phyloP scores from a whole-genome alignment of 768 basidiomycete species.

The Trametes punicea region DNA sequence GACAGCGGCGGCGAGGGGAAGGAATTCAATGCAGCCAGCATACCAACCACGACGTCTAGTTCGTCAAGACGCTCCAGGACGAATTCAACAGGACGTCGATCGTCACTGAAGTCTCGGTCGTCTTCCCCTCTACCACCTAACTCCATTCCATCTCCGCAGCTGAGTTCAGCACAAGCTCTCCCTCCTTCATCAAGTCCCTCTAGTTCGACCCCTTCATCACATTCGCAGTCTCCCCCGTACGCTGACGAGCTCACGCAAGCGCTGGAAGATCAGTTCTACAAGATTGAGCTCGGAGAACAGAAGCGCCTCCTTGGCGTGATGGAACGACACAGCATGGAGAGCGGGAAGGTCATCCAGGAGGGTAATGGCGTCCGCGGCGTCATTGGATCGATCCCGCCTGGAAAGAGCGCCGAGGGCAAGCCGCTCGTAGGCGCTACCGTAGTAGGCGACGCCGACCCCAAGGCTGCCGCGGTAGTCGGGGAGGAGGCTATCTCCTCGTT shows the following conservation, averaged over 20 bases:
- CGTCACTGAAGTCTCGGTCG: slow-evolving; percentile 6
- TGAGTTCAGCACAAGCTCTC: neutral
- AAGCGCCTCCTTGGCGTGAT: slow-evolving; percentile 84
- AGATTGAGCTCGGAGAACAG: slow-evolving; percentile 89
- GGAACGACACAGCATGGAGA: slow-evolving; percentile 81
- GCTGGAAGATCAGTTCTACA: slow-evolving; percentile 91
- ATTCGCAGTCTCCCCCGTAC: slow-evolving; percentile 13
- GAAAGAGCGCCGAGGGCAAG: slow-evolving; percentile 6
- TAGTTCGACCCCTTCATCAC: slow-evolving; percentile 1
- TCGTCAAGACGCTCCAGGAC: neutral
- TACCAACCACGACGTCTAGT: neutral
- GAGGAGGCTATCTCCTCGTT: slow-evolving; percentile 36
- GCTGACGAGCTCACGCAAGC: slow-evolving; percentile 68
- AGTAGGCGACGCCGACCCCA: neutral
- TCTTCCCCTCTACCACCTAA: neutral
- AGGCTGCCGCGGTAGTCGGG: neutral
- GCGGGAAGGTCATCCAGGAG: slow-evolving; percentile 27
- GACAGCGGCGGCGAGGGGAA: slow-evolving; percentile 15
- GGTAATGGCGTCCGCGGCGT: slow-evolving; percentile 3
- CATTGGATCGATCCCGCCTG: neutral
- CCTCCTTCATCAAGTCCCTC: slow-evolving; percentile 1
- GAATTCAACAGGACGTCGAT: neutral
- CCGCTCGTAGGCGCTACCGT: slow-evolving; percentile 10
- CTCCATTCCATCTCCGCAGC: neutral
- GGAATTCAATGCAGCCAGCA: slow-evolving; percentile 1